Percentiles rank a stretch among this genome's conserved stretches.
Conservation (phyloP, 225 moss, liverwort and hornwort genomes). For the Pleurozium schreberi region DNA sequence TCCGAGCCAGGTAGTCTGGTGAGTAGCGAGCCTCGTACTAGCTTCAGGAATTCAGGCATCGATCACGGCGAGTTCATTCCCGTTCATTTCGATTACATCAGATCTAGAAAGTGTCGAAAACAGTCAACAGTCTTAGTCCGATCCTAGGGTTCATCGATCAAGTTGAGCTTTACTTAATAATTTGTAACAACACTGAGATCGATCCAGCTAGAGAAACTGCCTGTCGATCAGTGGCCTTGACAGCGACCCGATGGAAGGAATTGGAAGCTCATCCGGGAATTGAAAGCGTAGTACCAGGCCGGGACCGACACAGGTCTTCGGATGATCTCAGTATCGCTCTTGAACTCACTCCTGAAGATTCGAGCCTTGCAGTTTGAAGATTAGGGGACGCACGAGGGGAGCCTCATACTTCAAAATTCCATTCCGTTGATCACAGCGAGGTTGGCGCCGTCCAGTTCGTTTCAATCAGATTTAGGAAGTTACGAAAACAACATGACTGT, state of each 20-base stretch:
- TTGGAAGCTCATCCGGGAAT: not conserved
- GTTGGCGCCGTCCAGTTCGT: not conserved
- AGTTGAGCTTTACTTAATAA: not conserved
- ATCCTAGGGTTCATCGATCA: not conserved
- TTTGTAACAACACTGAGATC: not conserved
- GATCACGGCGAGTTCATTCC: not conserved
- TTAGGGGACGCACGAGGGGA: not conserved
- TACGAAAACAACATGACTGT: too few relatives aligned
- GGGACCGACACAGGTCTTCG: not conserved
- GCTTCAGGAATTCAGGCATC: not conserved
- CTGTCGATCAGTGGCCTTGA: too few relatives aligned
- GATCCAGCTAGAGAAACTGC: not conserved
- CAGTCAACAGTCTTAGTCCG: not conserved
- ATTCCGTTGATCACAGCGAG: not conserved
- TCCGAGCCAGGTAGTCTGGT: not conserved
- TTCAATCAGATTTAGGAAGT: not conserved
- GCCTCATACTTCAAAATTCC: not conserved
- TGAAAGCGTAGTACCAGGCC: too few relatives aligned
- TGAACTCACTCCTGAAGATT: not conserved
- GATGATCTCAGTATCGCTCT: not conserved
- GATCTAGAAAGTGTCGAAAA: not conserved
- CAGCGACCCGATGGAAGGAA: not conserved
- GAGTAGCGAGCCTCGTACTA: not conserved
- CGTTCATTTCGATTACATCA: too few relatives aligned
- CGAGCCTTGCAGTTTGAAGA: not conserved